Conservation (phyloP, 768 basidiomycete species). For the Rhodotorula taiwanensis region DNA sequence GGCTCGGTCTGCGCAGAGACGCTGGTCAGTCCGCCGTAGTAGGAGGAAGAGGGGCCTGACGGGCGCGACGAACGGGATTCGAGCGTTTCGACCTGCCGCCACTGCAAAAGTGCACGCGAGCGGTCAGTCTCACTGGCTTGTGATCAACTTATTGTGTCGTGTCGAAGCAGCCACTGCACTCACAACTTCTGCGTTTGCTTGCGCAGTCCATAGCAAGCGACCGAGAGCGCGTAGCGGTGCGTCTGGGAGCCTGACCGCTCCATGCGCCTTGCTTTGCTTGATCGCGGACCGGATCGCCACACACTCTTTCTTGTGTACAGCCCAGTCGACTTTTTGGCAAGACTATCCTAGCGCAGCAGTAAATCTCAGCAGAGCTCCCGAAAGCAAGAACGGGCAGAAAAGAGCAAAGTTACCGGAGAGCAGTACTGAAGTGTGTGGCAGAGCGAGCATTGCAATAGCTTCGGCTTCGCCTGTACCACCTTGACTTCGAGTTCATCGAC, state of each 20-base stretch:
- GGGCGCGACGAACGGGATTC: constrained; percentile 60
- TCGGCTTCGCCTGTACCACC: constrained; percentile 22
- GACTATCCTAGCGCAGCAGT: background rate
- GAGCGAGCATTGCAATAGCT: constrained; percentile 62
- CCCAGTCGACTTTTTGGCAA: constrained; percentile 43
- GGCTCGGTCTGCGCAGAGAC: constrained; percentile 12
- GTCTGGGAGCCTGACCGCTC: constrained; percentile 49
- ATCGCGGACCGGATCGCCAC: constrained; percentile 52
- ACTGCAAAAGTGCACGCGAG: too few species aligned
- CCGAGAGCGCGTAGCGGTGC: constrained; percentile 76
- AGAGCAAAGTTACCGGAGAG: constrained; percentile 52
- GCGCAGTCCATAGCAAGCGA: constrained; percentile 54
- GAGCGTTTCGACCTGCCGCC: constrained; percentile 60
- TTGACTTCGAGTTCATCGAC: constrained; percentile 39
- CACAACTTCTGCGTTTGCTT: constrained; percentile 33
- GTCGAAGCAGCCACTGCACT: too few species aligned
- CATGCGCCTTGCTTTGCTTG: constrained; percentile 47
- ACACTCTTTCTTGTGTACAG: constrained; percentile 71
- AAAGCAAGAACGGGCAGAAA: constrained; percentile 57
- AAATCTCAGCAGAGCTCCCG: constrained; percentile 50
- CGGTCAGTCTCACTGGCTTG: too few species aligned
- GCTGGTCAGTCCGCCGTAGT: background rate
- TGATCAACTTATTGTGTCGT: too few species aligned
- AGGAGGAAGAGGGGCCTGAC: background rate
- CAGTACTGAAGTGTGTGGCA: constrained; percentile 74